phyloP scores from a whole-genome alignment of 1,139 yeast genomes.

The Wickerhamomyces sp. region DNA sequence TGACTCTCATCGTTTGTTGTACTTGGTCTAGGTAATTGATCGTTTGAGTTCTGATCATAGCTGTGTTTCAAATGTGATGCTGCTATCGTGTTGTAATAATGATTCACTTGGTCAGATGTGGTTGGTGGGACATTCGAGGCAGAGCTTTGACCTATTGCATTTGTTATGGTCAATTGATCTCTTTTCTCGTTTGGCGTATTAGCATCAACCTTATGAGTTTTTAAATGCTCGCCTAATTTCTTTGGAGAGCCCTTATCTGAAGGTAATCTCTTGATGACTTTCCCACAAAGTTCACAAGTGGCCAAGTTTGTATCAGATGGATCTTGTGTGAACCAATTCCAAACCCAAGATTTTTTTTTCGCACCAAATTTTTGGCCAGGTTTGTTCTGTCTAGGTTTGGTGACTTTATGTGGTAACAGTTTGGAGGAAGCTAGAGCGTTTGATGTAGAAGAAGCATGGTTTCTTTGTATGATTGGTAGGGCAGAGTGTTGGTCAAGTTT shows the following conservation, averaged over 20 bases:
- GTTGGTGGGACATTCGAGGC: background rate
- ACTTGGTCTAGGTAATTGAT: constrained; percentile 1
- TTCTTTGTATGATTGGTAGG: background rate
- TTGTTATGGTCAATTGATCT: constrained; percentile 8
- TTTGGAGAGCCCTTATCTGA: constrained; percentile 60
- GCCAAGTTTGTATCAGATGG: constrained; percentile 44
- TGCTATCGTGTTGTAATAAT: constrained; percentile 18
- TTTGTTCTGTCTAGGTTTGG: constrained; percentile 30
- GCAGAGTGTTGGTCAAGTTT: constrained; percentile 1
- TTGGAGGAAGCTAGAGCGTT: background rate
- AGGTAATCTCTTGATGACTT: constrained; percentile 41
- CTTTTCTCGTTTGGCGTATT: constrained; percentile 26
- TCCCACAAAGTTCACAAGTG: constrained; percentile 51
- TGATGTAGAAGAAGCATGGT: background rate
- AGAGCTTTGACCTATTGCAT: background rate
- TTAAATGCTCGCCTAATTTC: constrained; percentile 52
- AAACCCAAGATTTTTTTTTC: constrained; percentile 57
- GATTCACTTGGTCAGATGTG: constrained; percentile 12
- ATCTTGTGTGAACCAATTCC: constrained; percentile 59
- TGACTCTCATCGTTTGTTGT: background rate
- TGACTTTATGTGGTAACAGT: too few relatives aligned
- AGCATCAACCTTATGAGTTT: constrained; percentile 46
- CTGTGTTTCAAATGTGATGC: constrained; percentile 3
- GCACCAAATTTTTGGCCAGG: constrained; percentile 57
- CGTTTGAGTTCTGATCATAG: background rate